phyloP scores from a whole-genome alignment of 768 basidiomycete genomes.

The Holtermanniella nyarrowii region DNA sequence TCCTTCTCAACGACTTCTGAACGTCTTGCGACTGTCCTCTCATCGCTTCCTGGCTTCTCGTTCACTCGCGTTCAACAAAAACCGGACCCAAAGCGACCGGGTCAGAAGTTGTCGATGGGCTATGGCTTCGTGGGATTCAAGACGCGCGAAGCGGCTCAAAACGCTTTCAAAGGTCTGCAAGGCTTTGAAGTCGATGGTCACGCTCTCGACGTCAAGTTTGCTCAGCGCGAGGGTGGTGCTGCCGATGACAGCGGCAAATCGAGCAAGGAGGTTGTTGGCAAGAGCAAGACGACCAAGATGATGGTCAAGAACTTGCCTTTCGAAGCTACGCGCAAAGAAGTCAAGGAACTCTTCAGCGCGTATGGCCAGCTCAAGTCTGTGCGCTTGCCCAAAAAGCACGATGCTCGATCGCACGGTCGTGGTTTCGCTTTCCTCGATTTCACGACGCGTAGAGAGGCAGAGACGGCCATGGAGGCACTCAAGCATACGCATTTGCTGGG shows the following conservation, averaged over 20 bases:
- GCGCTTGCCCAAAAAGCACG: conserved; percentile 68
- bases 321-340: conserved; percentile 86
- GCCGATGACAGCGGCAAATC: conserved; percentile 43
- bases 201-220: conserved; percentile 69
- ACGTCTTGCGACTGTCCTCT: conserved; percentile 58
- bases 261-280: conserved; percentile 43
- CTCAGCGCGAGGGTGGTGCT: conserved; percentile 64
- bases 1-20: conserved; percentile 81
- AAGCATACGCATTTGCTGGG: conserved; percentile 93
- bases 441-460: conserved; percentile 75
- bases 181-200: conserved; percentile 82
- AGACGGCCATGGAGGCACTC: conserved; percentile 73
- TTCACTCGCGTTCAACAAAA: conserved; percentile 89
- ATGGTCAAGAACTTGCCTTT: conserved; percentile 98
- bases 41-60: conserved; percentile 63
- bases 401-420: conserved; percentile 43
- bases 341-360: conserved; percentile 75
- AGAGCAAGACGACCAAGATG: conserved; percentile 76
- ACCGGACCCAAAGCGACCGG: conserved; percentile 65
- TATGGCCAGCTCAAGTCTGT: conserved; percentile 92
- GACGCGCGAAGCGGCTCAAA: conserved; percentile 59
- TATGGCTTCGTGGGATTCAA: conserved; percentile 93
- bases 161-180: conserved; percentile 65
- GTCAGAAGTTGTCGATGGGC: conserved; percentile 73
- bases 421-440: conserved; percentile 98